Evolutionary conservation across 164 flowering plant genomes (phyloP), one percentile per base, ranked within the genome.

Genomic region (Kingdonia uniflora): DNA sequence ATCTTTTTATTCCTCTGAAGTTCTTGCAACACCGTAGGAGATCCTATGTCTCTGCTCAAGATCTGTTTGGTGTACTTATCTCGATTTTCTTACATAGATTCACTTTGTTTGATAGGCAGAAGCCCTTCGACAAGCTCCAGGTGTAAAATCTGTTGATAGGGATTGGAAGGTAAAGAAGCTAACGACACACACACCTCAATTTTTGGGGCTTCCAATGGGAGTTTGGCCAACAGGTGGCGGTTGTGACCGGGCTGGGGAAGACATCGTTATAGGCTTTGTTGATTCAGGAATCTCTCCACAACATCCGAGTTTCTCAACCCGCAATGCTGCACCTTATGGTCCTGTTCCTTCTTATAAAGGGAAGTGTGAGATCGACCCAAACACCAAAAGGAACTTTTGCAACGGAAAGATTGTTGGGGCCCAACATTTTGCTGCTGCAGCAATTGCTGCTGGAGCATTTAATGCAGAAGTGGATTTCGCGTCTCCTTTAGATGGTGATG

Each of bases 181-280:
- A 48, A 94, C 99, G 33, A 89, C 94, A 35, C 99, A 94, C 61
- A 94, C 99, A 19, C 99, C 99, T 37, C 80, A 94, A 51, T 94
- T 94, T 73, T 68, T 94, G 73, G 99, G 99, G 52, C 97, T 94
- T 49, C 99, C 99, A 50, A 86, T 94, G 56, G 99, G 87, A 57
- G 99, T 88, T 38, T 94, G 99, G 99, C 97, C 99, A 6, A 88
- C 91, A 37, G 97, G 95, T 43, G 99, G 99, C 59, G 99, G 99
- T 49, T 76, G 65, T 70, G 95, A 82, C 55, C 71, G 76, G 65
- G 99, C 99, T 14, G 99, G 99, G 59, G 99, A 94, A 59, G 82
- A 82, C 58, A 78, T 94, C 63, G 92, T 94, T 29, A 94, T 94
- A 22, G 99, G 95, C 24, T 86, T 94, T 64, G 78, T 94, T 20